Base-by-base conservation (phyloP, 441 rosid species). In the Omphalea diandra region DNA sequence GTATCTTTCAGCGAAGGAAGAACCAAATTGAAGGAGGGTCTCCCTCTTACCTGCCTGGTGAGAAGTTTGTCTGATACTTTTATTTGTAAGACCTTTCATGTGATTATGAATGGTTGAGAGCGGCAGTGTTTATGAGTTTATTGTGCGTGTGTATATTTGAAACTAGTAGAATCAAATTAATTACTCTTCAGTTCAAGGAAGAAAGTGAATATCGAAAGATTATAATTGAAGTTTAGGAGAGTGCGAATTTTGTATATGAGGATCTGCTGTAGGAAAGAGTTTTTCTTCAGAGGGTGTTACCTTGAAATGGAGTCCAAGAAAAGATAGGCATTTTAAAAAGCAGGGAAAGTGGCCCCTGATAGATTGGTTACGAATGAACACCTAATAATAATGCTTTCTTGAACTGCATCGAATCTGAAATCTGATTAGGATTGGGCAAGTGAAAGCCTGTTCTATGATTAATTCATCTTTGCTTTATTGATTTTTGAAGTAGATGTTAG, bases 11-110 rank as follows among this genome's bases (percentile, higher is more conserved):
- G 55, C 77, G 90, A 60, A 94, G 85, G 80, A 94, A 85, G 90
- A 90, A 83, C 83, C 97, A 90, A 81, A 76, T 82, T 29, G 97
- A 90, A 69, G 93, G 96, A 57, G 96, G 98, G 40, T 87, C 98
- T 46, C 90, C 94, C 49, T 94, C 97, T 36, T 85, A 79, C 70
- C 86, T 90, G 58, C 89, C 96, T 15, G 91, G 93, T 44, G 97
- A 84, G 84, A 83, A 79, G 80, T 85, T 85, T 33, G 32, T 83
- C 43, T 81, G 73, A 82, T 65, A 67, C 36, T 65, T 68, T 41
- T 32, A 67, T 38, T 43, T 69, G 50, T 70, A 24, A 55, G 72
- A 69, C 40, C 56, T 24, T 66, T 70, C 60, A n/a, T 73, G 53
- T 67, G 67, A 57, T 73, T 71, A 65, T 66, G 68, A 55, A 67